A percentile compares a stretch with the other conserved stretches of the same genome.
Evolutionary conservation across 352 stramenopile genomes (phyloP).

Genomic region (Blastocystis sp.): DNA sequence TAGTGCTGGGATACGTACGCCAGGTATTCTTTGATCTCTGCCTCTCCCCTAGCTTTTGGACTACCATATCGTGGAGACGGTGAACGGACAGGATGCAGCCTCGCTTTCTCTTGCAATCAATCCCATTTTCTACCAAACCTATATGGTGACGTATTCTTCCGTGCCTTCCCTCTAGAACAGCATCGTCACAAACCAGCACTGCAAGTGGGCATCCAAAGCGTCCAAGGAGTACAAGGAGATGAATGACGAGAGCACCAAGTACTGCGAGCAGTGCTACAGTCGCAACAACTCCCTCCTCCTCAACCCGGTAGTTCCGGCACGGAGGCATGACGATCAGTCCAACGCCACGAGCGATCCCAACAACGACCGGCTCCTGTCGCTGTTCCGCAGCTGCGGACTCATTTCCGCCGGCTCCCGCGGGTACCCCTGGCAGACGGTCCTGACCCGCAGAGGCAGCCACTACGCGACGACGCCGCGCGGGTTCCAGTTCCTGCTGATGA

Average conservation of each 20-base stretch:
- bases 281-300: constrained; percentile 53
- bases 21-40: neutral
- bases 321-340: neutral
- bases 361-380: neutral
- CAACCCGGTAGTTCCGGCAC: neutral
- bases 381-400: neutral
- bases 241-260: neutral
- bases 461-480: constrained; percentile 10
- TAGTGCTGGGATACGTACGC: neutral
- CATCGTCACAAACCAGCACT: constrained; percentile 19
- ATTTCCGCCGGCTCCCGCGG: neutral
- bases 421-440: neutral
- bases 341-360: neutral
- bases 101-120: constrained; percentile 14
- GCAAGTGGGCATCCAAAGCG: constrained; percentile 29
- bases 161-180: neutral
- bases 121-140: constrained; percentile 30
- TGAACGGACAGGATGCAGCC: neutral
- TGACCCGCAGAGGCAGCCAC: neutral
- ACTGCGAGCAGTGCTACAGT: constrained; percentile 41
- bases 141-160: neutral
- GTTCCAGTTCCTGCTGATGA: constrained; percentile 51
- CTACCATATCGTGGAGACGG: constrained; percentile 23
- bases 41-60: constrained; percentile 8
- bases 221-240: constrained; percentile 26